Evolutionary conservation across 2,329 filamentous ascomycete species (phyloP).

Genomic region (Lasiodiplodia citricola): DNA sequence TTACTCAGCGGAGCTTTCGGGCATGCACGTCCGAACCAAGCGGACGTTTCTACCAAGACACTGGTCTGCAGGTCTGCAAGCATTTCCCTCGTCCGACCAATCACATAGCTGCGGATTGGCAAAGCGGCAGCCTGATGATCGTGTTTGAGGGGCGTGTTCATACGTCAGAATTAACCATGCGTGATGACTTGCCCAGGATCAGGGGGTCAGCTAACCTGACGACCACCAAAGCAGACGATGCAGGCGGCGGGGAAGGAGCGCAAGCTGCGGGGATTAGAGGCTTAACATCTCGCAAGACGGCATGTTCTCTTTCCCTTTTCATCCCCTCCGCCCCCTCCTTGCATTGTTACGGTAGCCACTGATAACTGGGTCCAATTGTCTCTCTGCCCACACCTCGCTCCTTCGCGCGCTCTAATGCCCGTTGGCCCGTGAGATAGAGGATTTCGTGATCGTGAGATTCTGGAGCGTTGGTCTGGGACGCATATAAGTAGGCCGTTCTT

Average conservation of each 20-base stretch:
- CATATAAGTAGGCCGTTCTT: neutral
- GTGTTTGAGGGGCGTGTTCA: neutral
- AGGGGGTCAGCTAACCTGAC: neutral
- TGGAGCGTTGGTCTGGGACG: neutral
- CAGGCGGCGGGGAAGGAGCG: neutral
- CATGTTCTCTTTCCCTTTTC: neutral
- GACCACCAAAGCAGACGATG: neutral
- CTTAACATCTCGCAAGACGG: neutral
- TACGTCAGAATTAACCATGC: slow-evolving; percentile 6
- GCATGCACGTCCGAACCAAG: neutral
- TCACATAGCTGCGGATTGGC: neutral
- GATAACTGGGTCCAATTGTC: neutral
- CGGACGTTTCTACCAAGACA: neutral
- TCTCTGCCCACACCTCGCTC: neutral
- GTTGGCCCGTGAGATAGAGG: neutral
- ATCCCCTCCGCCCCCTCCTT: neutral
- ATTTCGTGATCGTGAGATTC: neutral
- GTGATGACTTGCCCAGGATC: neutral
- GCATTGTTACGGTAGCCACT: neutral
- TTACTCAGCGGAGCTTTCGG: neutral
- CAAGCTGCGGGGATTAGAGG: neutral
- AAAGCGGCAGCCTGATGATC: neutral
- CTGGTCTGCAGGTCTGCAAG: neutral
- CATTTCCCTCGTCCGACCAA: neutral
- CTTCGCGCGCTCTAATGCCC: neutral